phyloP scores from a whole-genome alignment of 768 basidiomycete species.

The Mycena crocata region DNA sequence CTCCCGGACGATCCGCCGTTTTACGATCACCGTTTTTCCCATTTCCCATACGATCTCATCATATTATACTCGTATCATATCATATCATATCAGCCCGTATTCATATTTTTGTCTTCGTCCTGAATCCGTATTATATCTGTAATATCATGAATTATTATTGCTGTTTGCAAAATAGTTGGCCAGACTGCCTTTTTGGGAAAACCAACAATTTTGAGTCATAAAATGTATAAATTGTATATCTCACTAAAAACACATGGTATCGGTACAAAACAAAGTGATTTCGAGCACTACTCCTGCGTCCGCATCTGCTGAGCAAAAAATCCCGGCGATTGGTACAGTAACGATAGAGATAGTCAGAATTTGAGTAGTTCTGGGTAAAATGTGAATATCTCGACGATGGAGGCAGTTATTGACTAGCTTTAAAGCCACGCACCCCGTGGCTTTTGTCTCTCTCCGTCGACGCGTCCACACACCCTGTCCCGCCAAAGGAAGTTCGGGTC shows the following conservation, averaged over 20 bases:
- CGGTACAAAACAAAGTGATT: neutral
- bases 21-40: too few species aligned
- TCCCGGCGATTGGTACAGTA: neutral
- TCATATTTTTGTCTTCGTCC: too few species aligned
- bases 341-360: neutral
- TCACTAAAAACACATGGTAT: neutral
- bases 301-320: neutral
- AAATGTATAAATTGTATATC: neutral
- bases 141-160: too few species aligned
- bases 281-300: neutral
- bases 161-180: slow-evolving; percentile 17
- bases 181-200: slow-evolving; percentile 7
- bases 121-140: too few species aligned
- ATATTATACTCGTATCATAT: too few species aligned
- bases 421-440: neutral
- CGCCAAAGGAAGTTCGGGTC: neutral
- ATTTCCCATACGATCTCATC: too few species aligned
- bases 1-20: too few species aligned
- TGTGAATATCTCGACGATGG: neutral
- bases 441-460: neutral
- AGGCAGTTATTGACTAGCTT: neutral
- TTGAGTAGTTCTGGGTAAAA: neutral
- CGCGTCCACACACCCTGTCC: neutral
- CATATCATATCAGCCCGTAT: too few species aligned
- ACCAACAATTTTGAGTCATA: neutral